Evolutionary conservation across 495 filamentous ascomycete species (phyloP).

Genomic region (Aspergillus cristatus): DNA sequence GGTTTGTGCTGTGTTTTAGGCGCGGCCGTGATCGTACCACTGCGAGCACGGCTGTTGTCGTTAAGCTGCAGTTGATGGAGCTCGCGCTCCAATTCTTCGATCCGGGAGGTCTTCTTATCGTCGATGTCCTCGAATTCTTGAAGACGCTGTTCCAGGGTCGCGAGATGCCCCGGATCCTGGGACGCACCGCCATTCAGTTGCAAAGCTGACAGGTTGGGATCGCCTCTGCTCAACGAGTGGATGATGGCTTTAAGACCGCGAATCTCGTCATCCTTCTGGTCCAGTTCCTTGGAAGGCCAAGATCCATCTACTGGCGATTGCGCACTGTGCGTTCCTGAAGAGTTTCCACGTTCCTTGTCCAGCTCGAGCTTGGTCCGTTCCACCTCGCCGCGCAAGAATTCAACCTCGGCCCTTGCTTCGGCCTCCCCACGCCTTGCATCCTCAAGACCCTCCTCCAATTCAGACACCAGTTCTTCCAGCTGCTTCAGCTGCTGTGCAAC

Average conservation of each 20-base stretch:
- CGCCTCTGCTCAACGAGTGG: constrained; percentile 75
- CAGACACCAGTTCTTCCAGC: constrained; percentile 89
- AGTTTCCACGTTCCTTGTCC: constrained; percentile 81
- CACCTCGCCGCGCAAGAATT: constrained; percentile 92
- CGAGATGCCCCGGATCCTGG: constrained; percentile 23
- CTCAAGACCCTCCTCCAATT: constrained; percentile 93
- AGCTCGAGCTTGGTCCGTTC: constrained; percentile 88
- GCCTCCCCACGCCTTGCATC: constrained; percentile 95
- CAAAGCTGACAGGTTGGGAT: constrained; percentile 32
- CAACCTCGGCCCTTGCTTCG: constrained; percentile 90
- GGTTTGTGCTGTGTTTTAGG: constrained; percentile 30
- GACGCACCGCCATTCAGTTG: constrained; percentile 18
- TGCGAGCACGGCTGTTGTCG: constrained; percentile 23
- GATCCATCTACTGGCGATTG: constrained; percentile 42
- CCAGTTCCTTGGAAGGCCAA: constrained; percentile 58
- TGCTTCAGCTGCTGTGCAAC: constrained; percentile 89
- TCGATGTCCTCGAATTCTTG: constrained; percentile 61
- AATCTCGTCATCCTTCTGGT: constrained; percentile 95
- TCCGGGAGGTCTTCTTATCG: constrained; percentile 62
- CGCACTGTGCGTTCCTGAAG: constrained; percentile 50
- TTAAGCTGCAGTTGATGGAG: constrained; percentile 51
- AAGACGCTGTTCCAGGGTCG: constrained; percentile 62
- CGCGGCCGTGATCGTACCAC: constrained; percentile 35
- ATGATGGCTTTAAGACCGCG: constrained; percentile 95
- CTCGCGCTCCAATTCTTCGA: constrained; percentile 87